Evolutionary conservation across 768 basidiomycete genomes (phyloP).

Genomic region (Leucocoprinus birnbaumii): DNA sequence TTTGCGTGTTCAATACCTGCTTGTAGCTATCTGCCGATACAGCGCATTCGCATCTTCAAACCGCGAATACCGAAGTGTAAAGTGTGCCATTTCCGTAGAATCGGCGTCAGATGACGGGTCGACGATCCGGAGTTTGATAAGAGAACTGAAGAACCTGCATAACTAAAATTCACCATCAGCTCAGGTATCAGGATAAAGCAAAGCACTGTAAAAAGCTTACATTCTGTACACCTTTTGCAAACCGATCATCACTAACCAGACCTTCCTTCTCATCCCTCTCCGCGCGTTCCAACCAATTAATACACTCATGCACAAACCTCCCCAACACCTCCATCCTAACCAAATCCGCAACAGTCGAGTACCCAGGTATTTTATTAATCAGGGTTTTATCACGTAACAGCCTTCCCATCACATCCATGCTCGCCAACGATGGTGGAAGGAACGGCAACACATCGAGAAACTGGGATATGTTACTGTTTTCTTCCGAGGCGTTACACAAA

Average conservation of each 20-base stretch:
- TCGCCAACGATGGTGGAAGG: constrained; percentile 69
- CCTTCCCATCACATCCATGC: constrained; percentile 71
- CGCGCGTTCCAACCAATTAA: constrained; percentile 66
- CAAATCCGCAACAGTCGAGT: constrained; percentile 61
- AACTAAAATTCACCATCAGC: constrained; percentile 38
- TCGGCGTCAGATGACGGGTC: constrained; percentile 65
- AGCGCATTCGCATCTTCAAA: constrained; percentile 77
- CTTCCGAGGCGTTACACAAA: constrained; percentile 38
- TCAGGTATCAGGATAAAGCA: constrained; percentile 5
- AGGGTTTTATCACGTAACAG: constrained; percentile 61
- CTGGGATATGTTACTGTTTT: constrained; percentile 36
- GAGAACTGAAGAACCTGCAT: constrained; percentile 72
- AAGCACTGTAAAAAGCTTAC: constrained; percentile 35
- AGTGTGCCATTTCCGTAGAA: constrained; percentile 75
- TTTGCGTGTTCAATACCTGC: constrained; percentile 28
- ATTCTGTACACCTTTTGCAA: constrained; percentile 68
- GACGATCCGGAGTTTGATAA: constrained; percentile 65
- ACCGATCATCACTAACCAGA: constrained; percentile 67
- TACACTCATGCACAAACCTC: constrained; percentile 66
- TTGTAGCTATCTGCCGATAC: constrained; percentile 60
- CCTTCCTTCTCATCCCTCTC: constrained; percentile 71
- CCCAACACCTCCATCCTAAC: constrained; percentile 65
- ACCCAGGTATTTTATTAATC: constrained; percentile 34
- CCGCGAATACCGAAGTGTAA: constrained; percentile 65
- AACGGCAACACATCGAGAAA: constrained; percentile 63